Evolutionary conservation across 306 rosid genomes (phyloP), one percentile per base, ranked within the genome.

Genomic region (Prunus salicina): DNA sequence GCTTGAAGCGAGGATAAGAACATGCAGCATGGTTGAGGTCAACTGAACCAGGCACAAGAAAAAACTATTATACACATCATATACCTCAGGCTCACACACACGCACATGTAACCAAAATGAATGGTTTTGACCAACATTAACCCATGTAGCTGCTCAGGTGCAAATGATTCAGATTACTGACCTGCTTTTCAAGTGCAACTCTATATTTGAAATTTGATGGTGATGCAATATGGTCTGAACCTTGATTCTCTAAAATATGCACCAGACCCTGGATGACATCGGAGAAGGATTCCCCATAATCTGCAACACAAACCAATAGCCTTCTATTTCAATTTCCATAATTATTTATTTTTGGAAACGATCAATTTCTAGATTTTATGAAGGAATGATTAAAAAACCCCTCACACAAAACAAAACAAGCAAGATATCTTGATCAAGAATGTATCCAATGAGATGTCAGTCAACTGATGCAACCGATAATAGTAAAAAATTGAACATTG

Each of bases 171-270:
- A 30, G 78, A 83, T 83, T 76, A 79, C 49, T 79, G 77, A 91
- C 97, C 98, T 94, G 98, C 67, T 95, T 95, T 80, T 90, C 95
- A 65, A 95, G 92, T 50, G 97, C 91, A 82, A 91, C 80, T 80
- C 91, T 86, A 76, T 91, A 94, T 80, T 91, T 91, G 89, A 90
- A 90, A 90, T 84, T 90, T 22, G 96, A 87, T 10, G 98, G 91
- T 61, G 89, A 90, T 10, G 93, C 81, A 78, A 85, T 87, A 65
- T 82, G 90, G 80, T 88, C 90, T 32, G 85, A 77, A 41, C 83
- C 88, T 32, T 86, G 81, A 78, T 90, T 91, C 88, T 94, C 98
- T 62, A 87, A 71, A 66, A 87, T 84, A 74, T 90, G 89, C 83
- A 74, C 89, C 71, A 91, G 81, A 78, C 96, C 87, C 87, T 87